Base-by-base conservation (phyloP, 2,329 filamentous ascomycete genomes). In the Mycocentrospora acerina region DNA sequence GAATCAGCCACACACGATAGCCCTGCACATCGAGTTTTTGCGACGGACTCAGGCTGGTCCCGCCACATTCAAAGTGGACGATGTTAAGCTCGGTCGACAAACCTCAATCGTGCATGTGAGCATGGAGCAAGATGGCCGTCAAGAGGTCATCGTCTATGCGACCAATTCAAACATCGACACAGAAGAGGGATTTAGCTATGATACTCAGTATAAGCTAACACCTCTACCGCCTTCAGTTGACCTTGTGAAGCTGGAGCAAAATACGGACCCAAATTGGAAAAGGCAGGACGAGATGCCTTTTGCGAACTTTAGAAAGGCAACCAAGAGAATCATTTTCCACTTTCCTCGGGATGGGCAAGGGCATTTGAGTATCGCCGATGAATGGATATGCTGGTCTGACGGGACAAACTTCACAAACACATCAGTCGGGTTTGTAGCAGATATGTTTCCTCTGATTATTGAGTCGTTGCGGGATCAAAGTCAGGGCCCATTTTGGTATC, bases 401-500 rank as follows among this genome's bases (percentile, higher is more conserved):
- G 76, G 76, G 1, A 77, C 79, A 42, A 75, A 68, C 25, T 88
- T 86, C 70, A 87, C 79, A 1, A 77, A 85, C 50, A 75, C 76
- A 3, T 73, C 75, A 1, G 69, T 90, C 2, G 83, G 80, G 0
- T 88, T 79, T 52, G 69, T 89, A 6, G 73, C 75, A 13, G 87
- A 91, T 61, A 80, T 81, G 59, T 87, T 84, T 49, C 83, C 84
- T 2, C 79, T 83, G 58, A 72, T 86, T 16, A 65, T 86, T 11
- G 82, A 88, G 62, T 47, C 42, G 4, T 70, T 68, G 45, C 60
- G 57, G 25, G 66, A 67, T 3, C 46, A 60, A 14, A 50, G 35
- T 2, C 48, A 60, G 35, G 60, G 59, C 36, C 63, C 59, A 14
- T 81, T 80, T 52, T 90, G 86, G 87, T 89, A 88, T 60, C 86